Conservation (phyloP, 23 red algal genomes). For the Gracilaria domingensis region DNA sequence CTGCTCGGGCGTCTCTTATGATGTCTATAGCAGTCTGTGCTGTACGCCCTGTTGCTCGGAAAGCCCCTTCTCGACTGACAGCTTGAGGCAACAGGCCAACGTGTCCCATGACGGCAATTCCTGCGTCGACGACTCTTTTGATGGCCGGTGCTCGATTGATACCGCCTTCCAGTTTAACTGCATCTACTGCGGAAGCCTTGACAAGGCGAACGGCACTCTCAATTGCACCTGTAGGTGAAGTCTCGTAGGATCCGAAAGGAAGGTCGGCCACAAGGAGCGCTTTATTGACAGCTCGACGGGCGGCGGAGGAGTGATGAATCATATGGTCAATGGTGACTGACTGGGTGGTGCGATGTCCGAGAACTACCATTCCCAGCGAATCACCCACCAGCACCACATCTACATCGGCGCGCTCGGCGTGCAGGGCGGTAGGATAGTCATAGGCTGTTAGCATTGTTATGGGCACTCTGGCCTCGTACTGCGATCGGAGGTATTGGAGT, state of each 20-base stretch:
- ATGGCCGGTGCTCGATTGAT: slow-evolving; percentile 44
- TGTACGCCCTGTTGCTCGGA: slow-evolving; percentile 80
- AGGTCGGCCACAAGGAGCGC: slow-evolving; percentile 91
- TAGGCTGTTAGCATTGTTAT: slow-evolving; percentile 96
- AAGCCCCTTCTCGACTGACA: slow-evolving; percentile 82
- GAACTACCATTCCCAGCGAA: slow-evolving; percentile 93
- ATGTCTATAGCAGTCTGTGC: slow-evolving; percentile 64
- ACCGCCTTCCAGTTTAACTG: slow-evolving; percentile 97
- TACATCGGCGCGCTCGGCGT: slow-evolving; percentile 90
- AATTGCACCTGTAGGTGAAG: slow-evolving; percentile 45
- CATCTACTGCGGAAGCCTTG: slow-evolving; percentile 74
- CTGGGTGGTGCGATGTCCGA: slow-evolving; percentile 94
- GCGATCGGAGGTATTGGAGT: slow-evolving; percentile 24
- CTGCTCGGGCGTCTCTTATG: slow-evolving; percentile 80
- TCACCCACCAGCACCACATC: slow-evolving; percentile 96
- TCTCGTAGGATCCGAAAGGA: slow-evolving; percentile 95
- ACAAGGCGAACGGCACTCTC: slow-evolving; percentile 76
- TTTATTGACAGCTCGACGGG: slow-evolving; percentile 57
- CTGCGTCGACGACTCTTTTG: slow-evolving; percentile 78
- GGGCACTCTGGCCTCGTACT: slow-evolving; percentile 19
- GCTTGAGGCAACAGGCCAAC: slow-evolving; percentile 86
- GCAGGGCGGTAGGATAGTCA: slow-evolving; percentile 96
- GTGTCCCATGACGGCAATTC: slow-evolving; percentile 98
- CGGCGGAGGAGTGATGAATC: slow-evolving; percentile 91
- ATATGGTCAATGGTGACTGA: slow-evolving; percentile 90